A percentile compares a stretch with the other conserved stretches of the same genome.
Conservation (phyloP, 352 stramenopile genomes). For the Phytophthora melonis region DNA sequence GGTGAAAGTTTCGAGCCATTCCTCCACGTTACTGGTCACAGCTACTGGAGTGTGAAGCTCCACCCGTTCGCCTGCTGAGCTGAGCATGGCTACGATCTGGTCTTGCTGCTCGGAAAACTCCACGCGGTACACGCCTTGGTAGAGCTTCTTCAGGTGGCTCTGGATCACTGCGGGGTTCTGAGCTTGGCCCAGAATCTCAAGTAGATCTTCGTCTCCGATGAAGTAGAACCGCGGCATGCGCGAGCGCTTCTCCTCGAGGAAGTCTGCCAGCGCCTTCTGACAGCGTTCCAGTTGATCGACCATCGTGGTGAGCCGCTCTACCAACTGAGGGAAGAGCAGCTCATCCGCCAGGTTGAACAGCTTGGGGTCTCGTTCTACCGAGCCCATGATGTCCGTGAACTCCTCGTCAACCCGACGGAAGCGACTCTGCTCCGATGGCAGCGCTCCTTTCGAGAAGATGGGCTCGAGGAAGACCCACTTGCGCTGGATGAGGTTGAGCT, state of each 20-base stretch:
- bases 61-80: conserved; percentile 84
- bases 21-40: conserved; percentile 92
- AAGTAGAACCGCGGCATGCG: conserved; percentile 97
- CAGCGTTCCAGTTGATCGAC: conserved; percentile 95
- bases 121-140: conserved; percentile 94
- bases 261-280: conserved; percentile 95
- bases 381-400: conserved; percentile 94
- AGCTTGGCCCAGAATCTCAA: conserved; percentile 95
- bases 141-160: conserved; percentile 96
- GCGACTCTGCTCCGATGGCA: conserved; percentile 91
- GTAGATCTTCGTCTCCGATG: conserved; percentile 95
- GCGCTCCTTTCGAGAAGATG: conserved; percentile 95
- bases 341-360: conserved; percentile 95
- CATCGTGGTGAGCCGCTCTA: conserved; percentile 83
- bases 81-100: conserved; percentile 92
- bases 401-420: conserved; percentile 95
- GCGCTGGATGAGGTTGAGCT: conserved; percentile 94
- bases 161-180: conserved; percentile 95
- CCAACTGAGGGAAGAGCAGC: conserved; percentile 89
- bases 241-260: conserved; percentile 94
- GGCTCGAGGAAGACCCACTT: conserved; percentile 98
- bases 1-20: conserved; percentile 94
- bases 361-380: conserved; percentile 89
- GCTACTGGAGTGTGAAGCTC: conserved; percentile 80
- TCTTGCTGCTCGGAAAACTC: conserved; percentile 88